Evolutionary conservation across 2,329 filamentous ascomycete species (phyloP).

Genomic region (Nothomitra cinnamomea): DNA sequence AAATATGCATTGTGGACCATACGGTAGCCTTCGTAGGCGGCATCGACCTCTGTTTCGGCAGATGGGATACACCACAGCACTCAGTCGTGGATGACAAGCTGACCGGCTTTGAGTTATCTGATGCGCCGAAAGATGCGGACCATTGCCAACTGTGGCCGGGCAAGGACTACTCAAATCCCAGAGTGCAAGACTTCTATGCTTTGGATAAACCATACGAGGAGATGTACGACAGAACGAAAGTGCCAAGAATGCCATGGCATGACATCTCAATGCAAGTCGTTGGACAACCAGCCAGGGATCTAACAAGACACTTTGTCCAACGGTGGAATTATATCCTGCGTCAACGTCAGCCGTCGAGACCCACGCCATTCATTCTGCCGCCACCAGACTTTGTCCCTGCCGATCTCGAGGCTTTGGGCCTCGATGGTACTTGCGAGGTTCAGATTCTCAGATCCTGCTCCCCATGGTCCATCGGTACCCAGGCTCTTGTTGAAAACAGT

Average conservation of each 20-base stretch:
- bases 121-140: slow-evolving; percentile 70
- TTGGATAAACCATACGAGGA: slow-evolving; percentile 93
- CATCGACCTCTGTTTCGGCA: slow-evolving; percentile 89
- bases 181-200: slow-evolving; percentile 87
- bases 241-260: slow-evolving; percentile 96
- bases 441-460: slow-evolving; percentile 85
- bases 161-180: slow-evolving; percentile 95
- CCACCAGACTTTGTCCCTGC: slow-evolving; percentile 79
- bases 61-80: slow-evolving; percentile 95
- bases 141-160: slow-evolving; percentile 94
- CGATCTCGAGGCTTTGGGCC: slow-evolving; percentile 72
- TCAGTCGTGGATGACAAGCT: slow-evolving; percentile 81
- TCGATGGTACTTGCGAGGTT: slow-evolving; percentile 89
- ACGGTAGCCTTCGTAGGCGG: slow-evolving; percentile 91
- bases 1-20: slow-evolving; percentile 92
- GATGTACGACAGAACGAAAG: slow-evolving; percentile 85
- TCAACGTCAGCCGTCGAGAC: slow-evolving; percentile 80
- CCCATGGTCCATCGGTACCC: slow-evolving; percentile 80
- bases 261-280: slow-evolving; percentile 97
- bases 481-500: slow-evolving; percentile 71
- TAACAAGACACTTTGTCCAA: slow-evolving; percentile 92
- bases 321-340: slow-evolving; percentile 94
- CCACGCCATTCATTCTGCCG: slow-evolving; percentile 81
- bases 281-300: slow-evolving; percentile 81
- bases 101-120: slow-evolving; percentile 73